A percentile compares a stretch with the other conserved stretches of the same genome.
phyloP scores from a whole-genome alignment of 805 yeast species.

The Barnettozyma californica region DNA sequence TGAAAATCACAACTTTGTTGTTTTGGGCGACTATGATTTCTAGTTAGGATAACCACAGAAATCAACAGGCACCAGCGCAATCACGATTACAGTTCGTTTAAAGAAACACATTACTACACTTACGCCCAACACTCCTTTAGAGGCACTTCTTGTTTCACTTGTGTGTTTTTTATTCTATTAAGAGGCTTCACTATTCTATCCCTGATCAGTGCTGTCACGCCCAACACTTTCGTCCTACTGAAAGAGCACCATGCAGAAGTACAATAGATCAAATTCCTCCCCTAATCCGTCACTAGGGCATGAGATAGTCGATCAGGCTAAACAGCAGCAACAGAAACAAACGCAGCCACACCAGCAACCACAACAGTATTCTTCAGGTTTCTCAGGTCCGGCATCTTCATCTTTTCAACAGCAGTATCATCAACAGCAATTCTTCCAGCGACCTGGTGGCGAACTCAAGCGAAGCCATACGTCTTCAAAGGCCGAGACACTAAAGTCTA shows the following conservation, averaged over 20 bases:
- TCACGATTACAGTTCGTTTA: not conserved
- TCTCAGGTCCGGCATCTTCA: not conserved
- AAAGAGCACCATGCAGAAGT: slow-evolving; percentile 10
- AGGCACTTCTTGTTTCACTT: not conserved
- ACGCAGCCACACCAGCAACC: slow-evolving; percentile 5
- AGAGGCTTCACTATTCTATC: not conserved
- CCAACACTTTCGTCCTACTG: not conserved
- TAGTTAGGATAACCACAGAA: not conserved
- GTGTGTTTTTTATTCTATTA: no score
- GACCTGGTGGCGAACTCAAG: slow-evolving; percentile 6
- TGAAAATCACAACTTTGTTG: not conserved
- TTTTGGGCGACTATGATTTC: not conserved
- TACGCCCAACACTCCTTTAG: not conserved
- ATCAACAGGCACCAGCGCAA: not conserved
- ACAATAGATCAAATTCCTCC: slow-evolving; percentile 16
- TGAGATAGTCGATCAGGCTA: not conserved
- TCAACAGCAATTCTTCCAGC: slow-evolving; percentile 1
- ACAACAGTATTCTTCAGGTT: not conserved
- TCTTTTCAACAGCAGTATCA: slow-evolving; percentile 4
- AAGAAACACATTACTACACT: not conserved
- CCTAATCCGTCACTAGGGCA: slow-evolving; percentile 8
- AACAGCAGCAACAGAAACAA: slow-evolving; percentile 3
- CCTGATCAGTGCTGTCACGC: not conserved
- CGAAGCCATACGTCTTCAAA: slow-evolving; percentile 9
- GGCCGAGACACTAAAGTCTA: slow-evolving; percentile 3